Percentiles rank a stretch among this genome's conserved stretches.
These are phyloP conservation scores for Colletotrichum gigasporum DNA, from an alignment of 2,329 filamentous ascomycete genomes.

Conservation along the genomic window DNA sequence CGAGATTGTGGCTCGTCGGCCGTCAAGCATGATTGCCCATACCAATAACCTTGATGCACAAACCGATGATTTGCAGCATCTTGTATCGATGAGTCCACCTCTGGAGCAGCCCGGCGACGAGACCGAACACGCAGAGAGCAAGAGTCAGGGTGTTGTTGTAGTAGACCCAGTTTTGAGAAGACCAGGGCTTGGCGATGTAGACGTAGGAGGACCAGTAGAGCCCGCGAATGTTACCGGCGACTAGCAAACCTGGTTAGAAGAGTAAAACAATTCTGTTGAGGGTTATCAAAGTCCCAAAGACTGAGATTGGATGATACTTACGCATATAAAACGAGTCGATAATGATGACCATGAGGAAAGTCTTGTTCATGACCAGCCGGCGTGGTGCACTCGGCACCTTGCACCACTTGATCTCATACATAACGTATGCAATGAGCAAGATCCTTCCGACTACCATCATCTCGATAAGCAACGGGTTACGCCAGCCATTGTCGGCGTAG, in stretches of 20 bases:
- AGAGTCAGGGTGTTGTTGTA: constrained; percentile 28
- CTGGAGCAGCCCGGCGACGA: constrained; percentile 21
- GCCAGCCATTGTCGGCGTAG: constrained; percentile 49
- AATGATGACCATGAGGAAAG: constrained; percentile 26
- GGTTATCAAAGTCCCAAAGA: too few species aligned
- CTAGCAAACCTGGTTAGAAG: too few species aligned
- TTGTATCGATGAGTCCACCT: constrained; percentile 27
- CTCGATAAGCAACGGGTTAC: constrained; percentile 53
- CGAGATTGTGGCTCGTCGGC: constrained; percentile 14
- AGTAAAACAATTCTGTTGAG: background rate
- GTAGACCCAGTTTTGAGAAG: constrained; percentile 28
- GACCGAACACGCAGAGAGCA: constrained; percentile 23
- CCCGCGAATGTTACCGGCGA: constrained; percentile 24
- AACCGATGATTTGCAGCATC: constrained; percentile 29
- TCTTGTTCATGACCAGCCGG: constrained; percentile 28
- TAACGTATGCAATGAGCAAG: constrained; percentile 54
- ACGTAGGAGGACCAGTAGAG: constrained; percentile 29
- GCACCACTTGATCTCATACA: constrained; percentile 54
- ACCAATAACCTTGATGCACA: constrained; percentile 39
- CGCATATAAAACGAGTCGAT: constrained; percentile 27
- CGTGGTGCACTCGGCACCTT: constrained; percentile 27
- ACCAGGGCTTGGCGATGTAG: constrained; percentile 28
- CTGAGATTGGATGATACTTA: background rate
- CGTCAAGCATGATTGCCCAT: constrained; percentile 36
- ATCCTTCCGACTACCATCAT: constrained; percentile 53